These are phyloP conservation scores for Aspergillus clavatus DNA, from an alignment of 2,329 filamentous ascomycete genomes.

Conservation along the genomic window DNA sequence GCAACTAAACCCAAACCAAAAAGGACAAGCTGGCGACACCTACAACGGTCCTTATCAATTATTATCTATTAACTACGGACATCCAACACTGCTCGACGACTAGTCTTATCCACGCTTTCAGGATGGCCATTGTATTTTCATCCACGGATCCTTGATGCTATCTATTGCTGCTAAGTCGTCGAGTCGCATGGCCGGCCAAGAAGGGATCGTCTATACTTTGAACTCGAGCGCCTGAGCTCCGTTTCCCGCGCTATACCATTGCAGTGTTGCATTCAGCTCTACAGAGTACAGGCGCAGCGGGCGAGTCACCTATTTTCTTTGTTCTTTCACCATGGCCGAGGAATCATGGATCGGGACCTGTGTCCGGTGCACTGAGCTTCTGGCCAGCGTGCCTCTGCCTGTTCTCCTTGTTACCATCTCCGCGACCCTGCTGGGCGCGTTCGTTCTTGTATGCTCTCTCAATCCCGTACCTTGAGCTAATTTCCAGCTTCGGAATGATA, in stretches of 20 bases:
- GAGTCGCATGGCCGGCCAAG: constrained; percentile 23
- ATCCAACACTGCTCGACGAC: too few relatives aligned
- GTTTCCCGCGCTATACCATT: constrained; percentile 2
- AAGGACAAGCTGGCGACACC: constrained; percentile 22
- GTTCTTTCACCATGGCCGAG: constrained; percentile 23
- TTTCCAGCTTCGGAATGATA: constrained; percentile 2
- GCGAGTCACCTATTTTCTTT: constrained; percentile 6
- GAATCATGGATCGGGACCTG: constrained; percentile 27
- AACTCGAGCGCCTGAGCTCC: constrained; percentile 17
- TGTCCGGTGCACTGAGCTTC: constrained; percentile 28
- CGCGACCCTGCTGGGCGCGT: constrained; percentile 27
- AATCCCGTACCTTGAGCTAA: not conserved
- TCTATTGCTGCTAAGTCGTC: constrained; percentile 9
- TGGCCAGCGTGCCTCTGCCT: constrained; percentile 24
- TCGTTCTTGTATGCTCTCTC: constrained; percentile 30
- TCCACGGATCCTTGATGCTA: constrained; percentile 8
- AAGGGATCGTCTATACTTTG: constrained; percentile 14
- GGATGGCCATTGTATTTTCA: constrained; percentile 10
- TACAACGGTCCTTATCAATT: too few relatives aligned
- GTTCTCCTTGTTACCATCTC: constrained; percentile 26
- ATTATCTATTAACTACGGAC: too few relatives aligned
- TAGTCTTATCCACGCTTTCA: constrained; percentile 2
- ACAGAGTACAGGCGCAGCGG: too few relatives aligned
- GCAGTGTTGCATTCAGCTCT: too few relatives aligned
- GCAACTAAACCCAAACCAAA: constrained; percentile 4